Evolutionary conservation across 805 yeast species (phyloP), one percentile per base, ranked within the genome.

Genomic region (Wickerhamomyces canadensis): DNA sequence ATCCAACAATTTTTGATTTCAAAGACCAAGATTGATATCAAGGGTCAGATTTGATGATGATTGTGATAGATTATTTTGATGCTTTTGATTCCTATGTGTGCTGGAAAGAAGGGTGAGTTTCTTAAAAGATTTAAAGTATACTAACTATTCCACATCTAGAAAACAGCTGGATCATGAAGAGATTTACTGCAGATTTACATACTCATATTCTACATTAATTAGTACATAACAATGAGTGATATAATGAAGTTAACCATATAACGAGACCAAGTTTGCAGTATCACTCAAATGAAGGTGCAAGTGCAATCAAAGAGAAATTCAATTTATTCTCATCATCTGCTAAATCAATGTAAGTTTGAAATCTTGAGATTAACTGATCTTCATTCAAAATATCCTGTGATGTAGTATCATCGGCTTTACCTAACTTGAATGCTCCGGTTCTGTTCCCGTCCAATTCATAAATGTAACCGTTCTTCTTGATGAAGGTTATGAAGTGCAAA

Each of bases 381-480:
- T 78, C 78, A 21, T 68, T 66, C n/a, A 84, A 42, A 24, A 84
- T 67, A 47, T 80, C 80, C 1, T 51, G 44, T 5, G 45, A 55
- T 4, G 61, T 64, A 3, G 50, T 55, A 6, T 60, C 51, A 6
- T 36, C 29, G 1, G 55, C 43, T 4, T 48, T 36, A 5, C 79
- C 88, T 28, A 87, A 61, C 41, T 72, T 76, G 25, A 80, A 67
- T 0, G 96, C 87, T 0, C 95, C 93, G 25, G 60, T 60, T 45
- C 94, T 69, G 45, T 98, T 71, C 1, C 98, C 98, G 54, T 91
- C 98, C 25, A 91, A 68, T 60, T 91, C 98, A 51, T 76, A 85
- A 16, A 91, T 54, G 41, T 74, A 75, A 8, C 74, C 75, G 44
- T 76, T 70, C 11, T 63, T 61, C 49, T 74, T 78, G 10, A 84